Percentiles rank a stretch among this genome's conserved stretches.
These are phyloP conservation scores for Flaveria robusta DNA, from an alignment of 129 eudicot genomes.

Conservation along the genomic window DNA sequence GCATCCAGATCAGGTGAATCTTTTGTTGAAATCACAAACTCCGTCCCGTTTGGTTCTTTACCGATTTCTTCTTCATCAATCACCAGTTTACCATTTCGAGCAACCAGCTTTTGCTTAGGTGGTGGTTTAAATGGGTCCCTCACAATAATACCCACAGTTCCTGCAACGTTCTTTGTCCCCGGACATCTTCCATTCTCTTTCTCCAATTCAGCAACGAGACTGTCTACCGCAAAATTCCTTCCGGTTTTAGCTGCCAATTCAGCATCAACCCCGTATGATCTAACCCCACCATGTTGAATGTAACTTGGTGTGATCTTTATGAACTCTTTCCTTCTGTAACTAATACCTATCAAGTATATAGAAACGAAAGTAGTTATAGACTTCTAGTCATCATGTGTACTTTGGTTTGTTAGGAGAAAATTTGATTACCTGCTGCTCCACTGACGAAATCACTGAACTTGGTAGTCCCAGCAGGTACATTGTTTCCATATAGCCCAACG, in stretches of 20 bases:
- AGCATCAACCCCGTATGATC: constrained; percentile 92
- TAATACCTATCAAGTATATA: constrained; percentile 51
- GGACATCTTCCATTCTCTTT: constrained; percentile 43
- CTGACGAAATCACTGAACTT: constrained; percentile 70
- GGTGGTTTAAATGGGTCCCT: constrained; percentile 87
- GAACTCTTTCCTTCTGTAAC: constrained; percentile 87
- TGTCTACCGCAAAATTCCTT: constrained; percentile 49
- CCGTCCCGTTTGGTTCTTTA: constrained; percentile 82
- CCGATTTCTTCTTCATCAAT: constrained; percentile 85
- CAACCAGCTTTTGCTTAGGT: constrained; percentile 86
- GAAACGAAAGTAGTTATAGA: not conserved
- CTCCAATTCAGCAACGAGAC: constrained; percentile 59
- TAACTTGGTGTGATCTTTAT: constrained; percentile 76
- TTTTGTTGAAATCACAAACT: constrained; percentile 66
- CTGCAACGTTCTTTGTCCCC: constrained; percentile 71
- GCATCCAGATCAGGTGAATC: constrained; percentile 87
- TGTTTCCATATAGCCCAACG: constrained; percentile 62
- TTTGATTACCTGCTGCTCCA: constrained; percentile 65
- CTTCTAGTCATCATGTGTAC: not conserved
- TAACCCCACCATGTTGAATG: constrained; percentile 89
- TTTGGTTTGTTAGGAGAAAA: not conserved
- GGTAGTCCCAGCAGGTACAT: constrained; percentile 61
- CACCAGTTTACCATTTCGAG: constrained; percentile 78
- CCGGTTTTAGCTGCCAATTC: constrained; percentile 77
- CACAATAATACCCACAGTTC: constrained; percentile 72